Percentiles rank a stretch among this genome's conserved stretches.
Evolutionary conservation across 1,139 yeast species (phyloP).

Genomic region (Debaryomycetaceae sp.): DNA sequence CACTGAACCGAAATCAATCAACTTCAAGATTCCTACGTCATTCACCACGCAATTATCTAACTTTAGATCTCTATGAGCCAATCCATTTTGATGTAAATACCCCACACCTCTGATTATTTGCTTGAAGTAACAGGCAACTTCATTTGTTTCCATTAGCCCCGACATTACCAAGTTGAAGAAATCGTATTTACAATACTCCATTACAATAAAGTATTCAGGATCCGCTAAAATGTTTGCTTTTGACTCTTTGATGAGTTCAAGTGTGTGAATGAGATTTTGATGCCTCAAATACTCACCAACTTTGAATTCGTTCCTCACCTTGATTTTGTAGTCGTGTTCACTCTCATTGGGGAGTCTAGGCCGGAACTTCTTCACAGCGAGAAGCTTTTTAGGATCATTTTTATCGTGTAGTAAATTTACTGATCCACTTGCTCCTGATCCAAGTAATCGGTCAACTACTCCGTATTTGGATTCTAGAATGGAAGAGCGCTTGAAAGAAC

Average conservation of each 20-base stretch:
- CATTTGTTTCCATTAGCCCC: constrained; percentile 57
- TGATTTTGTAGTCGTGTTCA: constrained; percentile 53
- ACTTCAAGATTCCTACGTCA: constrained; percentile 56
- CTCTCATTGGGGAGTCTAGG: constrained; percentile 49
- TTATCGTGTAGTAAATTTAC: constrained; percentile 56
- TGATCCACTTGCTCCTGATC: constrained; percentile 79
- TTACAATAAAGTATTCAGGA: constrained; percentile 54
- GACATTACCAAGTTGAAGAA: constrained; percentile 77
- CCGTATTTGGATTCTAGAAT: constrained; percentile 51
- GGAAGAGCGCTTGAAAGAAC: constrained; percentile 12
- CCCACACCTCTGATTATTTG: constrained; percentile 62
- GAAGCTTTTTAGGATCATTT: constrained; percentile 44
- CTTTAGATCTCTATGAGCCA: constrained; percentile 76
- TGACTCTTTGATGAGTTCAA: constrained; percentile 58
- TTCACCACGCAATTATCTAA: constrained; percentile 76
- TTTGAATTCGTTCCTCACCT: constrained; percentile 65
- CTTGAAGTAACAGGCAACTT: constrained; percentile 64
- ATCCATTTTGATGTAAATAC: constrained; percentile 62
- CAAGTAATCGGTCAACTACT: constrained; percentile 52
- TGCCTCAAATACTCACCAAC: constrained; percentile 62
- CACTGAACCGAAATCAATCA: constrained; percentile 78
- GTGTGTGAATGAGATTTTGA: constrained; percentile 61
- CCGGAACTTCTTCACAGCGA: constrained; percentile 70
- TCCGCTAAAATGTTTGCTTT: constrained; percentile 21
- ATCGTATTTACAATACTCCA: constrained; percentile 76